These are phyloP conservation scores for Citrus unshiu DNA, from an alignment of 345 rosid genomes.

Conservation along the genomic window DNA sequence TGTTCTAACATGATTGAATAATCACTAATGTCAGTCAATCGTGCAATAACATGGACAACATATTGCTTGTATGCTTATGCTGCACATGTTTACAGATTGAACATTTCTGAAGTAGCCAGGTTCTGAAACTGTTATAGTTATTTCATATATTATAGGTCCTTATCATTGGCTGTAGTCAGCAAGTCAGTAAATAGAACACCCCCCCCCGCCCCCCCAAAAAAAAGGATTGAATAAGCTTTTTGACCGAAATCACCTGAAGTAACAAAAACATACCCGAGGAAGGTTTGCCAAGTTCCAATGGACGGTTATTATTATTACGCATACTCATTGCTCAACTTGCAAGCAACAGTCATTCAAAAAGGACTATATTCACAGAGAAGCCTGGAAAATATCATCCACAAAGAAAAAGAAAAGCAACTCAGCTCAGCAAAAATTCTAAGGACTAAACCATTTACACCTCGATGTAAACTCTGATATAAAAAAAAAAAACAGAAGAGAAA, in stretches of 20 bases:
- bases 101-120: not conserved
- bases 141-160: not conserved
- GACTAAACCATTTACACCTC: not conserved
- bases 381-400: slow-evolving; percentile 13
- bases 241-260: not conserved
- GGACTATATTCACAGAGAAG: slow-evolving; percentile 9
- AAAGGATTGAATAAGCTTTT: not conserved
- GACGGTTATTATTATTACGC: slow-evolving; percentile 39
- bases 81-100: not conserved
- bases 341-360: slow-evolving; percentile 42
- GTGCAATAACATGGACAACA: not conserved
- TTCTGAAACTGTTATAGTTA: not conserved
- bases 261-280: slow-evolving; percentile 45
- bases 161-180: not conserved
- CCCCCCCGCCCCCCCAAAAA: no score
- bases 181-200: not conserved
- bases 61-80: not conserved
- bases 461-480: not conserved
- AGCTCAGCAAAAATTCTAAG: not conserved
- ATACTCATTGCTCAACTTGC: slow-evolving; percentile 48
- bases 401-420: not conserved
- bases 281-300: slow-evolving; percentile 41
- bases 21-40: not conserved
- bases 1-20: not conserved
- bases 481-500: not conserved